These are phyloP conservation scores for Carpinus fangiana DNA, from an alignment of 306 rosid species.

Conservation along the genomic window DNA sequence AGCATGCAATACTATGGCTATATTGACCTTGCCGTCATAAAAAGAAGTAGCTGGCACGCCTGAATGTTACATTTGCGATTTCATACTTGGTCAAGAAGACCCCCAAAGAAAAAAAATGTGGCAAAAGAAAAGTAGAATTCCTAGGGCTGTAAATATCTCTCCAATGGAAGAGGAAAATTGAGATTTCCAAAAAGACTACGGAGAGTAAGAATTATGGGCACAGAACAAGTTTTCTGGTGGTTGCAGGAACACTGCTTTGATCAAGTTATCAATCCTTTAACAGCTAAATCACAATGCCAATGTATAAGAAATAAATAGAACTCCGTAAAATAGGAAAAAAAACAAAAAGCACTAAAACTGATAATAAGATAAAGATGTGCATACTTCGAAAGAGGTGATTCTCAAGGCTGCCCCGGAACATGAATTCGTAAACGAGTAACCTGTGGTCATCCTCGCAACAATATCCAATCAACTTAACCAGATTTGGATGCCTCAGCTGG, in stretches of 20 bases:
- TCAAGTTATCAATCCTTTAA: background rate
- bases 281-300: background rate
- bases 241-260: background rate
- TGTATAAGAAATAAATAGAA: background rate
- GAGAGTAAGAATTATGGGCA: background rate
- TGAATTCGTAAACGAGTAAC: slow-evolving; percentile 93
- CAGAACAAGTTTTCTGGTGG: background rate
- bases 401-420: slow-evolving; percentile 98
- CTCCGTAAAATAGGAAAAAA: background rate
- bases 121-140: background rate
- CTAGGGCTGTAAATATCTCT: background rate
- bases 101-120: background rate
- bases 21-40: background rate
- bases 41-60: background rate
- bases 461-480: slow-evolving; percentile 94
- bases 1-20: background rate
- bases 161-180: background rate
- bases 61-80: background rate
- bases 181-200: background rate
- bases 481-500: slow-evolving; percentile 94
- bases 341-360: background rate
- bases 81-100: background rate
- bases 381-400: slow-evolving; percentile 96
- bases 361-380: slow-evolving; percentile 21
- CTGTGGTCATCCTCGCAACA: slow-evolving; percentile 99